Evolutionary conservation across 2,329 filamentous ascomycete species (phyloP), one percentile per base, ranked within the genome.

Genomic region (Aspergillus latus): DNA sequence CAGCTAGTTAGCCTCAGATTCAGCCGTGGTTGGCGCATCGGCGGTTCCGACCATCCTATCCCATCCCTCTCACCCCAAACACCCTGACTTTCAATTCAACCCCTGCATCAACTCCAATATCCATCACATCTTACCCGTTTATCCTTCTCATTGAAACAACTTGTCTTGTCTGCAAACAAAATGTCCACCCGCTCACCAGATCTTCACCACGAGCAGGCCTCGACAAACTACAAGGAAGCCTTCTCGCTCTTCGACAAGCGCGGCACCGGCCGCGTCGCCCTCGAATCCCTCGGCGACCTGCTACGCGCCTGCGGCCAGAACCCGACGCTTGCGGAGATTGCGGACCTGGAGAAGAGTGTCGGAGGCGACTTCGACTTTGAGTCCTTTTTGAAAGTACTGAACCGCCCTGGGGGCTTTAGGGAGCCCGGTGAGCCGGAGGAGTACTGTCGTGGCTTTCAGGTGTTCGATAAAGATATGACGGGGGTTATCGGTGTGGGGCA

Each of bases 231-330:
- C 90, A 97, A 97, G 84, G 94, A 99, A 88, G 94, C 94, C 67
- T 99, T 99, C 80, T 92, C 92, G 70, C 89, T 99, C 75, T 99
- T 97, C 83, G 94, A 99, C 84, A 97, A 97, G 87, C 93, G 94
- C 76, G 94, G 94, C 73, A 96, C 90, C 74, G 92, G 93, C 72
- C 92, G 92, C 68, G 94, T 97, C 66, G 79, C 89, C 40, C 82
- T 92, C 74, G 89, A 93, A 65, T 88, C 88, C 63, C 85, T 99
- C 56, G 94, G 94, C 66, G 94, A 99, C 75, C 84, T 99, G 59
- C 86, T 99, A 65, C 89, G 94, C 73, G 94, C 94, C 54, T 99
- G 94, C 74, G 94, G 94, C 47, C 94, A 99, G 82, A 99, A 99
- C 80, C 94, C 94, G 44, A 99, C 94, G 8, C 82, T 97, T 64